A percentile compares a stretch with the other conserved stretches of the same genome.
phyloP scores from a whole-genome alignment of 176 grass and related monocot genomes.

The Ananas comosus region DNA sequence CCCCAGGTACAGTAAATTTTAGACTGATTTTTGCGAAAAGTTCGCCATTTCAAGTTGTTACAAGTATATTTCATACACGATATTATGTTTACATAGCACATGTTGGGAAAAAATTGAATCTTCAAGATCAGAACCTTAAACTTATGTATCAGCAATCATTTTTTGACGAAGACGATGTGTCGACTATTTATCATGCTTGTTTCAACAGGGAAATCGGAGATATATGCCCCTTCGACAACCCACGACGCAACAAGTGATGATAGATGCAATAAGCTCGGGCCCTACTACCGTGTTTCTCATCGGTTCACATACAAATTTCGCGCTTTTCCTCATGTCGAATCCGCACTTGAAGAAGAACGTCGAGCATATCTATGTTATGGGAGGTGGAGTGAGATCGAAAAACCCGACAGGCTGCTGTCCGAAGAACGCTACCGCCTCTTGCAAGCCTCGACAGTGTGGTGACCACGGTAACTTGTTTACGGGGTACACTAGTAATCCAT shows the following conservation, averaged over 20 bases:
- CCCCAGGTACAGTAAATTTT: conserved; percentile 27
- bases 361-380: conserved; percentile 57
- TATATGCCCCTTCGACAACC: conserved; percentile 59
- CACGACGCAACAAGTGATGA: conserved; percentile 59
- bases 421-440: conserved; percentile 1
- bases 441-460: conserved; percentile 32
- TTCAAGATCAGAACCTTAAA: too few relatives aligned
- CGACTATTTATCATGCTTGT: background rate
- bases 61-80: background rate
- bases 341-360: conserved; percentile 43
- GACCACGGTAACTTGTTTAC: conserved; percentile 57
- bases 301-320: conserved; percentile 63
- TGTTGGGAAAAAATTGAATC: too few relatives aligned
- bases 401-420: conserved; percentile 38
- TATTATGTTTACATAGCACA: background rate
- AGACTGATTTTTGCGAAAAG: background rate
- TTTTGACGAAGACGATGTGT: too few relatives aligned
- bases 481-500: conserved; percentile 44
- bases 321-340: conserved; percentile 57
- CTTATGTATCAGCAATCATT: too few relatives aligned
- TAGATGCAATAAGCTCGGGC: conserved; percentile 36
- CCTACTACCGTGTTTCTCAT: conserved; percentile 49
- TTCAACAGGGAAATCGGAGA: conserved; percentile 25
- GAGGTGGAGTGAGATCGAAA: conserved; percentile 39
- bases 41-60: background rate